Base-by-base conservation (phyloP, 306 rosid genomes). In the Rosa rugosa region DNA sequence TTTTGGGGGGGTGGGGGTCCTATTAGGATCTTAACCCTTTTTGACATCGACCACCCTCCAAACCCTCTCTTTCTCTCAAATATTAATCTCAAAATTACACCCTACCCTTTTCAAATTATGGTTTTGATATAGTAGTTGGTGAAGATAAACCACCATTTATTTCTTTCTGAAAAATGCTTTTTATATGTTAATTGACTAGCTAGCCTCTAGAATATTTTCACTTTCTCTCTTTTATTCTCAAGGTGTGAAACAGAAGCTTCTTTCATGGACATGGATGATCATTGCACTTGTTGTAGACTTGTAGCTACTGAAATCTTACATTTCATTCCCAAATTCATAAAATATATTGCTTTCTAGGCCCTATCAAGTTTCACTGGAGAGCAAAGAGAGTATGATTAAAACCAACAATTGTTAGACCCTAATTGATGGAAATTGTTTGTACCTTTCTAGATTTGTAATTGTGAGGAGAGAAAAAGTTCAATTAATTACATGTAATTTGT, bases 211-310 rank as follows among this genome's bases (percentile, higher is more conserved):
- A 71, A 10, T 7, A 51, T 14, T 64, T 85, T 87, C 70, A 79
- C 71, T 34, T 81, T 88, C 80, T 86, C 91, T 86, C 75, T 36
- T 80, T 63, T 70, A 63, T 78, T 40, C 54, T 68, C 49, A 69
- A 82, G 80, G 83, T 92, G 97, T 90, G 92, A 86, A 84, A 73
- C 85, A 75, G 79, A 92, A 91, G 89, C 86, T 91, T 91, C 82
- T 74, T 79, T 64, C 54, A 42, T 78, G 86, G 81, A 75, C 83
- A 71, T 56, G 68, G 81, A 79, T 85, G 69, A 87, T 91, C 83
- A 91, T 88, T 91, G 84, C 87, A 82, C 71, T 74, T 81, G 84
- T 80, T 82, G 57, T 67, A 81, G 85, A 57, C 60, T 59, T 23
- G 85, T 77, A 60, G 41, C 31, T 65, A 18, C 45, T 18, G 20